These are phyloP conservation scores for Croton setiger DNA, from an alignment of 441 rosid genomes.

Conservation along the genomic window DNA sequence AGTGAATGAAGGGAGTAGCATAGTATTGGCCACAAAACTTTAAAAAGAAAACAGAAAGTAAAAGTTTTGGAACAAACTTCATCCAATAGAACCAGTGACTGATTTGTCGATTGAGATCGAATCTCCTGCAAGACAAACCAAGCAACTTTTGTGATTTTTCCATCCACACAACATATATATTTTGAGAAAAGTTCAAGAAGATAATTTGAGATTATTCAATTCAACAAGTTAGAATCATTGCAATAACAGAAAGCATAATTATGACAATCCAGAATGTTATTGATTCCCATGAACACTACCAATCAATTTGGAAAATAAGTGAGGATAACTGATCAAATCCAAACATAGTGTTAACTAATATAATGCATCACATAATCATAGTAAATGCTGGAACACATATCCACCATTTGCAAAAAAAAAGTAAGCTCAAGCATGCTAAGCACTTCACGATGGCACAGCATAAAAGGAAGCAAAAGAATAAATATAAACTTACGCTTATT, in stretches of 20 bases:
- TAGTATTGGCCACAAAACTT: not conserved
- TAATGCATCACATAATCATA: not conserved
- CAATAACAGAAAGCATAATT: conserved; percentile 1
- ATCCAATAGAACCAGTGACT: conserved; percentile 82
- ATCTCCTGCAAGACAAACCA: conserved; percentile 59
- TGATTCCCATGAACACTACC: not conserved
- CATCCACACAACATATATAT: not conserved
- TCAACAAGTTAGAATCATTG: conserved; percentile 3
- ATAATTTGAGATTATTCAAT: conserved; percentile 6
- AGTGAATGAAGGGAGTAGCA: not conserved
- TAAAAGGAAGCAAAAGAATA: not conserved
- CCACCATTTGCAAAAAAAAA: conserved; percentile 4
- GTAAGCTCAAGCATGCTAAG: not conserved
- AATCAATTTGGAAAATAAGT: conserved; percentile 13
- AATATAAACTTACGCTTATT: conserved; percentile 62
- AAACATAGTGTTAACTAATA: conserved; percentile 7
- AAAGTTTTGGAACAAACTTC: conserved; percentile 54
- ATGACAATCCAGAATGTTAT: not conserved
- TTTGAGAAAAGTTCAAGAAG: conserved; percentile 11
- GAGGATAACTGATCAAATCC: conserved; percentile 9
- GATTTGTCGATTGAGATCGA: conserved; percentile 63
- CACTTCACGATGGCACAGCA: not conserved
- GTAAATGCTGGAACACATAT: not conserved
- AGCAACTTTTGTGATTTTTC: conserved; percentile 9
- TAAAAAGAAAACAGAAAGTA: not conserved